A percentile compares a stretch with the other conserved stretches of the same genome.
These are phyloP conservation scores for Pontederia paniculata DNA, from an alignment of 176 grass and related monocot genomes.

Conservation along the genomic window DNA sequence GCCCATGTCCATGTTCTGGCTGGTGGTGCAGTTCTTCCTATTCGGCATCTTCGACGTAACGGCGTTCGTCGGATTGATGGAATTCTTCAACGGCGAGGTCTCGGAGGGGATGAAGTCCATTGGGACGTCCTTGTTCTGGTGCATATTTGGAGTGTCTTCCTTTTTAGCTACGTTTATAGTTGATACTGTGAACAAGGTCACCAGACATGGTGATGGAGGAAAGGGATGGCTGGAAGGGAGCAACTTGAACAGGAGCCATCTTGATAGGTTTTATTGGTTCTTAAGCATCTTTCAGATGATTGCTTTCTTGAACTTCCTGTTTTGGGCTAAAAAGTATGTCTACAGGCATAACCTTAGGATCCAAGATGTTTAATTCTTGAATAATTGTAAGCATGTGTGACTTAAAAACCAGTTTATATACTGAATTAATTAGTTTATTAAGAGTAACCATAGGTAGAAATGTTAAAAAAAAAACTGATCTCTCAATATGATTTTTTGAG, in stretches of 20 bases:
- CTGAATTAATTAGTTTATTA: no score
- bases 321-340: slow-evolving; percentile 49
- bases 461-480: no score
- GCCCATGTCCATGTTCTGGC: slow-evolving; percentile 56
- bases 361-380: no score
- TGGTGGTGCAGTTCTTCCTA: slow-evolving; percentile 38
- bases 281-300: slow-evolving; percentile 25
- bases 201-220: slow-evolving; percentile 17
- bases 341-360: slow-evolving; percentile 43
- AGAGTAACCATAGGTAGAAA: no score
- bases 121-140: slow-evolving; percentile 44
- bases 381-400: no score
- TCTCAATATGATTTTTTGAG: no score
- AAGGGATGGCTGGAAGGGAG: slow-evolving; percentile 59
- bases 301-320: slow-evolving; percentile 49
- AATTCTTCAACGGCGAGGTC: slow-evolving; percentile 56
- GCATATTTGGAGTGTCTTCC: slow-evolving; percentile 29
- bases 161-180: slow-evolving; percentile 30
- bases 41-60: slow-evolving; percentile 45
- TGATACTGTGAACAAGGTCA: slow-evolving; percentile 35
- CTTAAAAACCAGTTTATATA: no score
- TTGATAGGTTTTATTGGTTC: slow-evolving; percentile 59
- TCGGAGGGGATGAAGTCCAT: slow-evolving; percentile 53
- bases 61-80: slow-evolving; percentile 44
- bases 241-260: slow-evolving; percentile 36